Conservation (phyloP, 148 eudicot genomes). For the Vaccinium corymbosum region DNA sequence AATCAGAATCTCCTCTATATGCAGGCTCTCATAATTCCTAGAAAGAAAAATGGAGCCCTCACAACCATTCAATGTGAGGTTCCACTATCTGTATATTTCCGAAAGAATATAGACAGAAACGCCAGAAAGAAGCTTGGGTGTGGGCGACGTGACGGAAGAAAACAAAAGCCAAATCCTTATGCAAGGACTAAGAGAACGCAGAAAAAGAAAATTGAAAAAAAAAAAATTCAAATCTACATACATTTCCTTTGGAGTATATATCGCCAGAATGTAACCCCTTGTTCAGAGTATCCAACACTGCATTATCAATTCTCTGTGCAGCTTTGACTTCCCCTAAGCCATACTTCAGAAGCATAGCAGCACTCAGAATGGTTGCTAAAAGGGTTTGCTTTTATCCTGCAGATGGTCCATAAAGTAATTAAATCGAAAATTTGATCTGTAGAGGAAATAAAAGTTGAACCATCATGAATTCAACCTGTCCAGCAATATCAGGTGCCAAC, state of each 20-base stretch:
- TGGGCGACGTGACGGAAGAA: not conserved
- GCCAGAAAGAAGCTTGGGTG: not conserved
- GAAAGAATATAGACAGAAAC: not conserved
- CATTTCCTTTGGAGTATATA: slow-evolving; percentile 70
- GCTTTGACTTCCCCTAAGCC: slow-evolving; percentile 86
- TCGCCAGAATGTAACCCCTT: slow-evolving; percentile 84
- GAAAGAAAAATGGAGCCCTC: slow-evolving; percentile 3
- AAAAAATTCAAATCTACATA: slow-evolving; percentile 23
- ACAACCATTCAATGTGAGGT: not conserved
- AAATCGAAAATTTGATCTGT: not conserved
- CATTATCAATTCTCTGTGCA: slow-evolving; percentile 75
- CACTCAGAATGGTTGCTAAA: slow-evolving; percentile 83
- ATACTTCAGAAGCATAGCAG: slow-evolving; percentile 92
- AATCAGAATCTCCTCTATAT: too few species aligned
- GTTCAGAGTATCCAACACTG: slow-evolving; percentile 69
- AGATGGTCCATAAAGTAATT: not conserved
- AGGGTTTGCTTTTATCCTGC: slow-evolving; percentile 89
- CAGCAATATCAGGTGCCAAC: slow-evolving; percentile 96
- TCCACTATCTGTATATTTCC: not conserved
- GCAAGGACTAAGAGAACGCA: not conserved
- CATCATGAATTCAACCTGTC: slow-evolving; percentile 51
- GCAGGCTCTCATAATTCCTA: not conserved
- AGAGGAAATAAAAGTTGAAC: slow-evolving; percentile 6
- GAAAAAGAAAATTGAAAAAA: not conserved
- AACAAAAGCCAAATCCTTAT: too few species aligned